Evolutionary conservation across 257 asterid genomes (phyloP).

Genomic region (Echites panduratus): DNA sequence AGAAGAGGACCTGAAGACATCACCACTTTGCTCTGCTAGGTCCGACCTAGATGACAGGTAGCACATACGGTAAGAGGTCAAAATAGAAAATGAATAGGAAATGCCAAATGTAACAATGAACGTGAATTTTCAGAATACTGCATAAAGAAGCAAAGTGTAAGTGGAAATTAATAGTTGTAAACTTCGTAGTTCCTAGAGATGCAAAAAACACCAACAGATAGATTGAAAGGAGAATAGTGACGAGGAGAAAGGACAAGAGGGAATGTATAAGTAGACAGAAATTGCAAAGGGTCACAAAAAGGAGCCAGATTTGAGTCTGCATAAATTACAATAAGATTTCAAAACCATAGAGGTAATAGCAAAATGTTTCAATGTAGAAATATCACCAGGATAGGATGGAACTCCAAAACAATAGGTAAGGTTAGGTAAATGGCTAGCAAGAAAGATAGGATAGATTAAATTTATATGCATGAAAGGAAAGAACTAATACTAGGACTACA

Average conservation of each 20-base stretch:
- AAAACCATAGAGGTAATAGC: too few relatives aligned
- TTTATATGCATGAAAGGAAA: not conserved
- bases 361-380: not conserved
- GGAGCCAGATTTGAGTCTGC: not conserved
- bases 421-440: not conserved
- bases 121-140: not conserved
- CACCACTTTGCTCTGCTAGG: constrained; percentile 93
- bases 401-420: not conserved
- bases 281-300: not conserved
- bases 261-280: not conserved
- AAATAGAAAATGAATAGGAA: constrained; percentile 7
- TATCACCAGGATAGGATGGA: not conserved
- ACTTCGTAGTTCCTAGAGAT: not conserved
- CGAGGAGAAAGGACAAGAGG: not conserved
- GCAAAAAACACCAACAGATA: not conserved
- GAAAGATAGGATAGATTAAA: not conserved
- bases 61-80: constrained; percentile 11
- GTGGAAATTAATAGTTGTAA: not conserved
- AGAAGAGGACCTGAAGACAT: constrained; percentile 52
- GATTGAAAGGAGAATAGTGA: not conserved
- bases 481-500: not conserved
- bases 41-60: constrained; percentile 53
- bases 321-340: not conserved
- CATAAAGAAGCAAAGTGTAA: not conserved
- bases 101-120: not conserved